A percentile compares a stretch with the other conserved stretches of the same genome.
Evolutionary conservation across 345 rosid species (phyloP).

Genomic region (Mallotus nudiflorus): DNA sequence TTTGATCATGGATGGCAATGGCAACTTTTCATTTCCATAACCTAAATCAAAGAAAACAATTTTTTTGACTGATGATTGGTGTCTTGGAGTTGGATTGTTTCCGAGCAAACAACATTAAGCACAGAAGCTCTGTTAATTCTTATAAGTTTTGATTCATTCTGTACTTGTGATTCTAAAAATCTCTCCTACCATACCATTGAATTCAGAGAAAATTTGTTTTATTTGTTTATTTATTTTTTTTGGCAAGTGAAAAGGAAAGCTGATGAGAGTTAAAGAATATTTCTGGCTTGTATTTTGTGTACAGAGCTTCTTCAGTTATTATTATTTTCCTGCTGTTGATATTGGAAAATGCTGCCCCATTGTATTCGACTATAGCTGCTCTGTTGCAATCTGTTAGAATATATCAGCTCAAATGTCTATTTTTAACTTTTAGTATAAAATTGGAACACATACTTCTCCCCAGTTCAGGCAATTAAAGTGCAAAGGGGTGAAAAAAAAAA

Average conservation of each 20-base stretch:
- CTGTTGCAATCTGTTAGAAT: neutral
- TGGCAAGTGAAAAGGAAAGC: neutral
- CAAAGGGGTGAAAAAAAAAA: neutral
- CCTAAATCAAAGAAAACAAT: constrained; percentile 12
- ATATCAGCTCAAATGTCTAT: neutral
- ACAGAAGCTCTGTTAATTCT: constrained; percentile 26
- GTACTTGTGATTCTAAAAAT: constrained; percentile 12
- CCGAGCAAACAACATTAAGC: neutral
- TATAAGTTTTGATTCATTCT: constrained; percentile 36
- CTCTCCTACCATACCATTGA: constrained; percentile 5
- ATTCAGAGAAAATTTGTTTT: constrained; percentile 6
- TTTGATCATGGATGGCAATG: constrained; percentile 2
- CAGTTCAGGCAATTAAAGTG: neutral
- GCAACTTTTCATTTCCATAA: constrained; percentile 6
- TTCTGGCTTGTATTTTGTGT: constrained; percentile 25
- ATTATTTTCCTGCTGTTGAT: neutral
- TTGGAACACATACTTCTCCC: neutral
- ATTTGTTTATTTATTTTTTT: neutral
- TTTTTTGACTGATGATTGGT: constrained; percentile 11
- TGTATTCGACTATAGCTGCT: neutral
- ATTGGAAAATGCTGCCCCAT: neutral
- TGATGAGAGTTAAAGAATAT: neutral
- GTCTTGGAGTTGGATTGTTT: constrained; percentile 10
- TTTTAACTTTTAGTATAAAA: too few species aligned
- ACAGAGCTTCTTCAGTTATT: constrained; percentile 14